Base-by-base conservation (phyloP, 2,329 filamentous ascomycete genomes). In the Metarhizium guizhouense region DNA sequence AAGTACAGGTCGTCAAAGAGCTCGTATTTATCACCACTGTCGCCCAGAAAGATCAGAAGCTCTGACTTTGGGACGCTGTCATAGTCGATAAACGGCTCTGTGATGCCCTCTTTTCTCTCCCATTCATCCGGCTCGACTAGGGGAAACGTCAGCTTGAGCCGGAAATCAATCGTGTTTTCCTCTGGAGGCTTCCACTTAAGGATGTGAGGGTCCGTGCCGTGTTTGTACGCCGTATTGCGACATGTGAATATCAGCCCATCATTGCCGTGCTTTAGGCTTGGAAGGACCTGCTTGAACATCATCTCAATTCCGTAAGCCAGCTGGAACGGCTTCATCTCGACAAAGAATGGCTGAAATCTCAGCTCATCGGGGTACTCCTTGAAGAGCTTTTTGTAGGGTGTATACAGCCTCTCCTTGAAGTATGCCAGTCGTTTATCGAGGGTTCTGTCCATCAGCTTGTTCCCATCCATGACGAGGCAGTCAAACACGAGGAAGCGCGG, bases 231-330 rank as follows among this genome's bases (percentile, higher is more conserved):
- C 18, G 89, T 90, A 63, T 84, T 87, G 60, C 89, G 85, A 73
- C 93, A 96, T n/a, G 94, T 97, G 72, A 97, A 99, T 66, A 99
- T 96, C 50, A 99, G 80, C 6, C 94, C 94, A 69, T 99, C 94
- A 69, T 96, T 97, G 59, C 93, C 92, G 68, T 99, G 94, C 62
- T 86, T 87, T 40, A 99, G 81, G 47, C 79, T 84, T 1, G 91
- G 92, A 32, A 97, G 83, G 48, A 95, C 83, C 56, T 92, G 81
- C 62, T 85, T 83, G 75, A 99, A 96, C 87, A 97, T 95, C 82
- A 88, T 88, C 67, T 90, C 86, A 58, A 95, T 85, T 50, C 85
- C 90, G 73, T 99, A 99, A 51, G 85, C 85, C 62, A 94, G 82
- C 70, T 96, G 88, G 74, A 95, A 95, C 20, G 84, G 81, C 74